Evolutionary conservation across 352 stramenopile species (phyloP), one percentile per base, ranked within the genome.

Genomic region (Globisporangium heterothallicum): DNA sequence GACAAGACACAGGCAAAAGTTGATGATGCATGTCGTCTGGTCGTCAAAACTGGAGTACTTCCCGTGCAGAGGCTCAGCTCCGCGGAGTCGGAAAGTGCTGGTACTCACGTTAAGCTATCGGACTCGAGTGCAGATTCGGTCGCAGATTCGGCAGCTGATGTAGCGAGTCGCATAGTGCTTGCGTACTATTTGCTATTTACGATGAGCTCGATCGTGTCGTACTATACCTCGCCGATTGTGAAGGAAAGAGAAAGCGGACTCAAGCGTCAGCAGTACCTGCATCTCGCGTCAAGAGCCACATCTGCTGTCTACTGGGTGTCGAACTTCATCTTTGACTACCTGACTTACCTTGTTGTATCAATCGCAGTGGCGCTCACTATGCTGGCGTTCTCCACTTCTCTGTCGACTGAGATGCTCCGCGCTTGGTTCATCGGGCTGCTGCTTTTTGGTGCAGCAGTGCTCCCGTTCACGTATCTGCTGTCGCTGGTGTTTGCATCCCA

Each of bases 151-250:
- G 32, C 35, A 9, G 21, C 14, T 5, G 41, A 56, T 19, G 50
- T 76, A 16, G 50, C 70, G 10, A 63, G 42, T 84, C 99, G 78
- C 68, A 98, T 88, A 66, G 95, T 63, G 94, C 96, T 89, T 53
- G 97, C 53, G 49, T 96, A 76, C 74, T 98, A 83, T 58, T 57
- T 79, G 25, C 68, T 87, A 19, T 47, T 88, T 36, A 84, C 70
- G 8, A 56, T 86, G 40, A 86, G 68, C 52, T 84, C 74, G 5
- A 72, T 89, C 29, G 65, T 72, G 10, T 70, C 75, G n/a, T 86
- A 78, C 46, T 88, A 88, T 42, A 67, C 83, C 8, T 69, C 76
- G 1, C 63, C 65, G 14, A 49, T 88, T 1, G 82, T 91, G 36
- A 79, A 84, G 46, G 82, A 93, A 38, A 72, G 70, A n/a, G 79